A percentile compares a stretch with the other conserved stretches of the same genome.
Conservation (phyloP, 1,284 basidiomycete genomes). For the Veloboletus limbatus region DNA sequence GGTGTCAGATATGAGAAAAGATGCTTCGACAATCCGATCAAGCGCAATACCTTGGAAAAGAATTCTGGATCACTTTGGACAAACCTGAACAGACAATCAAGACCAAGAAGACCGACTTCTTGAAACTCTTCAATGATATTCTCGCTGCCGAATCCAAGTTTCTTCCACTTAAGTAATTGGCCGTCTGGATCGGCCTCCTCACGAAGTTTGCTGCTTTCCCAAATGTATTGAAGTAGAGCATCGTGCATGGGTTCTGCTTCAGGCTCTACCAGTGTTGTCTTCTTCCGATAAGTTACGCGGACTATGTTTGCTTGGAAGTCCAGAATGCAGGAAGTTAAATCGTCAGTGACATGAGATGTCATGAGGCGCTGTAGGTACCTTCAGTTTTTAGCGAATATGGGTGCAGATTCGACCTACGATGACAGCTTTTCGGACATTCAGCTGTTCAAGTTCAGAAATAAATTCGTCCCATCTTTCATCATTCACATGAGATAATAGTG, state of each 20-base stretch:
- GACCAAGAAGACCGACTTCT: conserved; percentile 80
- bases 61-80: conserved; percentile 71
- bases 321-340: conserved; percentile 81
- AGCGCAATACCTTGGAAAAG: conserved; percentile 69
- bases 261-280: conserved; percentile 75
- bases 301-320: conserved; percentile 91
- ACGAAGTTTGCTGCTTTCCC: conserved; percentile 59
- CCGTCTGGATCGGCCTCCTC: conserved; percentile 51
- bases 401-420: conserved; percentile 51
- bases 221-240: conserved; percentile 67
- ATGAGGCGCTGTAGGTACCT: conserved; percentile 66
- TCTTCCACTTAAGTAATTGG: conserved; percentile 66
- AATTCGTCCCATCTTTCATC: conserved; percentile 79
- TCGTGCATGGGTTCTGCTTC: conserved; percentile 60
- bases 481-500: conserved; percentile 74
- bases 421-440: conserved; percentile 83
- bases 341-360: conserved; percentile 83
- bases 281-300: conserved; percentile 77
- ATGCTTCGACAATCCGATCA: background rate
- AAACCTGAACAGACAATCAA: conserved; percentile 83
- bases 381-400: conserved; percentile 11
- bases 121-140: conserved; percentile 80
- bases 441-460: conserved; percentile 69
- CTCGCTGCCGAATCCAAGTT: conserved; percentile 79
- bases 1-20: conserved; percentile 6